A percentile compares a stretch with the other conserved stretches of the same genome.
Conservation (phyloP, 2,329 filamentous ascomycete genomes). For the Coniochaeta sp. region DNA sequence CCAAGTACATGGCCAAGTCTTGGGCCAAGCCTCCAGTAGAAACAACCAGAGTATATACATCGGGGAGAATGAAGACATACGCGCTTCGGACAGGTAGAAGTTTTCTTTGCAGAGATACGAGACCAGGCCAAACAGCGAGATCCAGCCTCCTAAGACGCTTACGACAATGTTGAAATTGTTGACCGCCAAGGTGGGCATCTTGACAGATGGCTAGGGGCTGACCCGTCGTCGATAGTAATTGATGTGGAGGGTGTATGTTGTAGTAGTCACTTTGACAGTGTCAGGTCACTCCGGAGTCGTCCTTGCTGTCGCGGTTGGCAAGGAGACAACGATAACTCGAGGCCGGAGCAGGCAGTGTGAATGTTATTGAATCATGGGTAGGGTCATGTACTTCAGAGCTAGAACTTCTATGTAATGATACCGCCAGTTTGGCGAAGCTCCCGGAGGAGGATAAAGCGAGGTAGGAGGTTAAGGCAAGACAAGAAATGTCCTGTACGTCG, state of each 20-base stretch:
- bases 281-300: slow-evolving; percentile 30
- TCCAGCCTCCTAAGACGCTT: slow-evolving; percentile 75
- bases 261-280: not conserved
- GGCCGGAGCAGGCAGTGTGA: slow-evolving; percentile 14
- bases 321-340: slow-evolving; percentile 16
- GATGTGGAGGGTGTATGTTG: too few species aligned
- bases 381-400: not conserved
- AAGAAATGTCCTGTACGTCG: not conserved
- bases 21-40: not conserved
- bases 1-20: not conserved
- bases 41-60: not conserved
- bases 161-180: slow-evolving; percentile 81
- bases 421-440: slow-evolving; percentile 1
- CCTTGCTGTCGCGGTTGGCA: slow-evolving; percentile 23
- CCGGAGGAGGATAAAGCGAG: not conserved
- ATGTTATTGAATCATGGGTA: slow-evolving; percentile 38
- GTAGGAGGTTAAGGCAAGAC: not conserved
- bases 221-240: not conserved
- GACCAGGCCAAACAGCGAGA: slow-evolving; percentile 83
- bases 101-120: slow-evolving; percentile 86
- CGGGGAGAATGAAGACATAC: slow-evolving; percentile 46
- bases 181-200: slow-evolving; percentile 31
- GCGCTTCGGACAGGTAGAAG: slow-evolving; percentile 83
- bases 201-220: slow-evolving; percentile 5
- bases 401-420: not conserved